Base-by-base conservation (phyloP, 2,329 filamentous ascomycete genomes). In the Nigrograna mackinnonii region DNA sequence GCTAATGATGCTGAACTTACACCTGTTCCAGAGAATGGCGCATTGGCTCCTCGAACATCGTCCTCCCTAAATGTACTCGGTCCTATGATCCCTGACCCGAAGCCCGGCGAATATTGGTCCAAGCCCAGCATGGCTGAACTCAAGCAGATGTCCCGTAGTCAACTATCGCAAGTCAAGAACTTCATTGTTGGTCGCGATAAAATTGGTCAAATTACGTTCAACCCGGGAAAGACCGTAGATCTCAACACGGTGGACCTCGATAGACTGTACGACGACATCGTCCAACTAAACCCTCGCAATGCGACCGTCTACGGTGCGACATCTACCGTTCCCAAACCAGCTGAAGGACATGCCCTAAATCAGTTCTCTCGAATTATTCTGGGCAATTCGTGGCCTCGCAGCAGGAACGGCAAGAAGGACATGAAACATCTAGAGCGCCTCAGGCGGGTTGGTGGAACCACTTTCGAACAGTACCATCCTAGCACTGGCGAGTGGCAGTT, bases 331-430 rank as follows among this genome's bases (percentile, higher is more conserved):
- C 84, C 84, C 62, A 99, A 96, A 71, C 91, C 94, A 13, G 80
- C 86, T 0, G 79, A 85, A 44, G 94, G 95, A 44, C 89, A 91
- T 61, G 92, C 90, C 5, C 78, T 99, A 50, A 99, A 99, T 60
- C 89, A 96, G 6, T 91, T 91, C 3, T 89, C 94, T 0, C 84
- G 82, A 26, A 91, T 99, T 50, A 83, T 80, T n/a, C 79, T 99
- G 9, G 86, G 94, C 64, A 92, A 97, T 63, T 96, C 91, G 0
- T 97, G 89, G 86, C 94, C 94, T 21, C 87, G 92, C 43, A 79
- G 84, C 33, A 86, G 81, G 49, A 80, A 75, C 48, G 80, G 80
- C n/a, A 78, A 79, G 18, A 80, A 84, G 21, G 83, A 90, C 50
- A 80, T 85, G 26, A 95, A 91, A 70, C 94, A 99, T 67, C 72